phyloP scores from a whole-genome alignment of 176 grass and related monocot species.

The Calamus simplicifolius region DNA sequence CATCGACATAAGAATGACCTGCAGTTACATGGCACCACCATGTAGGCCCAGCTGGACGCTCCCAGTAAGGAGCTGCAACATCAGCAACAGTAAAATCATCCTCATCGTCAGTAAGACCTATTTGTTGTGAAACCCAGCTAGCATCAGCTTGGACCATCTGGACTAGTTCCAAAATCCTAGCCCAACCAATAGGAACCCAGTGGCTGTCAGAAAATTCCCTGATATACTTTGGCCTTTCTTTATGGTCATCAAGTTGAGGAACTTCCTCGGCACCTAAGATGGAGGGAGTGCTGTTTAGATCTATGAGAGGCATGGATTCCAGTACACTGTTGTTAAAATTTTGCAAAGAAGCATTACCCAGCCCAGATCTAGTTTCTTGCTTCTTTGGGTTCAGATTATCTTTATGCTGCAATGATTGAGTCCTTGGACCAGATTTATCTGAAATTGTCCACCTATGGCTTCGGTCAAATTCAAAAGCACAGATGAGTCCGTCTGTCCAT shows the following conservation, averaged over 20 bases:
- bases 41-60: constrained; percentile 35
- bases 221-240: constrained; percentile 16
- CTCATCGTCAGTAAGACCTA: constrained; percentile 14
- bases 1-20: constrained; percentile 29
- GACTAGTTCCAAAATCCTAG: constrained; percentile 36
- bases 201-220: constrained; percentile 22
- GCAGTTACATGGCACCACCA: constrained; percentile 56
- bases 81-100: constrained; percentile 43
- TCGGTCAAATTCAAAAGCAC: constrained; percentile 51
- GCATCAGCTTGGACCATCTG: constrained; percentile 27
- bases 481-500: constrained; percentile 44
- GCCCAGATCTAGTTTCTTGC: neutral
- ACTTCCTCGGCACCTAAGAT: neutral
- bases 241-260: constrained; percentile 7
- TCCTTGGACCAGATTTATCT: neutral
- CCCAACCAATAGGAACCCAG: constrained; percentile 45
- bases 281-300: neutral
- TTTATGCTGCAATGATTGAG: neutral
- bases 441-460: neutral
- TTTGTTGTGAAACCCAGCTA: constrained; percentile 19
- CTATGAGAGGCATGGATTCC: neutral
- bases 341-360: neutral
- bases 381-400: neutral
- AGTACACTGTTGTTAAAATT: neutral
- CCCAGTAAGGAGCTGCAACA: constrained; percentile 38